Evolutionary conservation across 805 yeast genomes (phyloP), one percentile per base, ranked within the genome.

Genomic region (Kodamaea kaohsiungensis): DNA sequence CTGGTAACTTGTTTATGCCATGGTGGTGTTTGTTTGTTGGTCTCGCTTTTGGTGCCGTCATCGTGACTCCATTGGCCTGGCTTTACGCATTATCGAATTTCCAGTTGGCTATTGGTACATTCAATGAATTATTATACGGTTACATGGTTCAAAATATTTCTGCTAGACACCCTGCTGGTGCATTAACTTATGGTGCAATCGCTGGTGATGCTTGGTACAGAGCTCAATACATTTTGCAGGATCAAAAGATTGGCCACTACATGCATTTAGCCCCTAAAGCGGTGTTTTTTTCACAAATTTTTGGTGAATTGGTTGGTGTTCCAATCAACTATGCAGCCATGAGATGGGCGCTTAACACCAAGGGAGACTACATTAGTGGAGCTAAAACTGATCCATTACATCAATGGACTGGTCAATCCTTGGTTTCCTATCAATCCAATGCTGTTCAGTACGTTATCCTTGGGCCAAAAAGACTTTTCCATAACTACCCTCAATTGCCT

Each of bases 191-290:
- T 43, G 66, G 67, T 7, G 56, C 65, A 30, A 59, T 65, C 40
- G 67, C 67, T 1, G 68, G 67, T 10, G 60, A 65, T 17, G 67
- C 68, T 0, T 65, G 68, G 68, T 65, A 65, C 50, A 53, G 67
- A 27, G 62, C 68, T 1, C 68, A 65, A 49, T 59, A 55, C 43
- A 64, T 61, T 45, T 56, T 65, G 43, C 65, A 65, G 51, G 64
- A 59, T 59, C 60, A 61, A 59, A 65, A 64, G 52, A 48, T 65
- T n/a, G 68, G 66, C 2, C 62, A 61, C 51, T 65, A 65, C 57
- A 64, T 61, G 54, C 67, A 64, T 45, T 51, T 65, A 12, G 66
- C 67, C 0, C 68, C 68, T 0, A 57, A 53, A 39, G 53, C 59
- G 2, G 64, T 64, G 16, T 65, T 65, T 39, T 57, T 64, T 33